Evolutionary conservation across 2,329 filamentous ascomycete species (phyloP).

Genomic region (Aplosporella prunicola): DNA sequence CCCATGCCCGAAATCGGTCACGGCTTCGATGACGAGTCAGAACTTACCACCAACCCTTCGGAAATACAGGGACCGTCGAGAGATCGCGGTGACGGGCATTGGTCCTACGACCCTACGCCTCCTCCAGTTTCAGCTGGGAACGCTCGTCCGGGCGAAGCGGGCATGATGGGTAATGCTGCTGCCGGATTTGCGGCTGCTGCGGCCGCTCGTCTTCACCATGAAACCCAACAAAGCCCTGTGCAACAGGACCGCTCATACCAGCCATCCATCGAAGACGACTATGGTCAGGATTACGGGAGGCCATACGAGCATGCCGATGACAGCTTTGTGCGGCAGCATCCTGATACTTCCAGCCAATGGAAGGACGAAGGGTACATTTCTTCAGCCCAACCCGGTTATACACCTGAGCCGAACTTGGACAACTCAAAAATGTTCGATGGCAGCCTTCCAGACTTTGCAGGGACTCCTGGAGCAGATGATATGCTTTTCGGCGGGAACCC

Average conservation of each 20-base stretch:
- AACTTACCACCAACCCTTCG: slow-evolving; percentile 77
- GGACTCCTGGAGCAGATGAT: slow-evolving; percentile 44
- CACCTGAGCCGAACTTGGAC: slow-evolving; percentile 33
- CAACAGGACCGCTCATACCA: slow-evolving; percentile 24
- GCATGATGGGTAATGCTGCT: slow-evolving; percentile 43
- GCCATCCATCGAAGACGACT: slow-evolving; percentile 29
- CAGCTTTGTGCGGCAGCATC: slow-evolving; percentile 1
- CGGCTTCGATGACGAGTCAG: slow-evolving; percentile 46
- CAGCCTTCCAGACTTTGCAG: slow-evolving; percentile 46
- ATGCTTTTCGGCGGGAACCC: slow-evolving; percentile 51
- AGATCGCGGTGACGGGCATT: too few species aligned
- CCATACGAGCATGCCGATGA: slow-evolving; percentile 18
- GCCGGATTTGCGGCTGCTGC: slow-evolving; percentile 47
- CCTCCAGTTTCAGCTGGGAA: slow-evolving; percentile 31
- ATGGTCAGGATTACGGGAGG: slow-evolving; percentile 25
- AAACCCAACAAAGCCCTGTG: slow-evolving; percentile 18
- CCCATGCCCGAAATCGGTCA: slow-evolving; percentile 73
- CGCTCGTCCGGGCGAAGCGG: slow-evolving; percentile 25
- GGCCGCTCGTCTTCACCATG: slow-evolving; percentile 23
- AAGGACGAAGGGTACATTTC: slow-evolving; percentile 88
- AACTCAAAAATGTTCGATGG: slow-evolving; percentile 44
- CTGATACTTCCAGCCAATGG: slow-evolving; percentile 37
- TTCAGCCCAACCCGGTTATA: slow-evolving; percentile 49
- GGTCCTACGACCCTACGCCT: slow-evolving; percentile 49
- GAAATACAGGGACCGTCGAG: slow-evolving; percentile 62